These are phyloP conservation scores for Trametes punicea DNA, from an alignment of 768 basidiomycete genomes.

Conservation along the genomic window DNA sequence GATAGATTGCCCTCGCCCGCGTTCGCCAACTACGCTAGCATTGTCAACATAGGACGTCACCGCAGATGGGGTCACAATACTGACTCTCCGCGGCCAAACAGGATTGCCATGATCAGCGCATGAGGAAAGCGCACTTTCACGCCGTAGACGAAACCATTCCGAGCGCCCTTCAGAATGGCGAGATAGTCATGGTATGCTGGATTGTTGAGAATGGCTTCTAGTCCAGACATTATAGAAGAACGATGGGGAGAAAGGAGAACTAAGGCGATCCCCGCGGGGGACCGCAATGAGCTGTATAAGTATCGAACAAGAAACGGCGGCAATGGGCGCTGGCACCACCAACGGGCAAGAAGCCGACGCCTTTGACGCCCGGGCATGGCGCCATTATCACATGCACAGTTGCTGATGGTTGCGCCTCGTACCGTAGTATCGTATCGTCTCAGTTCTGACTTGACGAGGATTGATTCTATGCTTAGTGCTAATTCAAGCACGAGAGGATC, in stretches of 20 bases:
- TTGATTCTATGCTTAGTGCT: too few species aligned
- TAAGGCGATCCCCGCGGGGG: conserved; percentile 1
- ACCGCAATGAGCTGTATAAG: conserved; percentile 2
- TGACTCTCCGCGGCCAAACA: conserved; percentile 90
- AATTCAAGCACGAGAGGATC: too few species aligned
- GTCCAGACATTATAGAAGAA: conserved; percentile 26
- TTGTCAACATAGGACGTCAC: conserved; percentile 15
- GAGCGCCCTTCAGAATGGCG: conserved; percentile 90
- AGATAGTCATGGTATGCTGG: conserved; percentile 88
- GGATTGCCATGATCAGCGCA: conserved; percentile 92
- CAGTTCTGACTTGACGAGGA: too few species aligned
- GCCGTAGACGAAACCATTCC: conserved; percentile 88
- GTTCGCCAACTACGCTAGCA: conserved; percentile 56
- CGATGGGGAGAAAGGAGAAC: not conserved
- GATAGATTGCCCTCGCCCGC: conserved; percentile 67
- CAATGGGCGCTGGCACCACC: conserved; percentile 10
- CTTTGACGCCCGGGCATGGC: conserved; percentile 4
- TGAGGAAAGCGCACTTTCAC: conserved; percentile 93
- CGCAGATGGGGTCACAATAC: conserved; percentile 32
- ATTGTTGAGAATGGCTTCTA: conserved; percentile 44
- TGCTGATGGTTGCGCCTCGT: not conserved
- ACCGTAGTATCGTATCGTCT: not conserved
- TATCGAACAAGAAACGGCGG: not conserved
- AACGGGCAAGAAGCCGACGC: conserved; percentile 4
- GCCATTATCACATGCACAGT: conserved; percentile 13